Evolutionary conservation across 2,329 filamentous ascomycete species (phyloP), one percentile per base, ranked within the genome.

Genomic region (Fusarium tupiense): DNA sequence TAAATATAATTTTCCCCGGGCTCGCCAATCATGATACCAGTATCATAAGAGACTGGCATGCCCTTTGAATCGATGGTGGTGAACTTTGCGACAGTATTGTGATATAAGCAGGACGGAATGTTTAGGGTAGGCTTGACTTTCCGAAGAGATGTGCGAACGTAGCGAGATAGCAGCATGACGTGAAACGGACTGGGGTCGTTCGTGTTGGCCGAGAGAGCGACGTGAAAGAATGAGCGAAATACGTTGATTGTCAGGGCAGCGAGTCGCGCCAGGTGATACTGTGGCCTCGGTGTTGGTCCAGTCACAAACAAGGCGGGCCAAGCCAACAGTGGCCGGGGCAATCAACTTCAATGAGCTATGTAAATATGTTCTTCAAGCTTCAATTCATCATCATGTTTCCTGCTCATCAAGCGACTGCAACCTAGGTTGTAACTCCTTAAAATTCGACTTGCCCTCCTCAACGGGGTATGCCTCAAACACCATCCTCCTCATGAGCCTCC

Each of bases 401-500:
- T 79, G 76, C 31, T 79, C 79, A 49, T 79, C 67, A 59, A 80
- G 67, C 10, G 71, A 78, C 46, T 76, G 79, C 26, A 80, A 47
- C 47, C 79, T 63, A 8, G 78, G 77, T 56, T 84, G 81, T 35
- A 88, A 73, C 52, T 85, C 83, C 41, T 83, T 80, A 37, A 82
- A 77, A 68, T 84, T 82, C 2, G 81, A 81, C 49, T 81, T 80
- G 20, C 84, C 84, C 49, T 85, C 82, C 37, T 84, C 84, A 57
- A 82, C 82, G 2, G 83, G 82, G 61, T 87, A 87, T 4, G 86
- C 83, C 58, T 80, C 80, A 64, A 88, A 83, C 19, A 92, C 90
- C 76, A 91, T 91, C 47, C 89, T 85, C 69, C 92, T 88, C 93
- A 96, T 95, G 43, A 93, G 81, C 50, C 89, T 84, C 33, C 93